Evolutionary conservation across 2,329 filamentous ascomycete genomes (phyloP).

Genomic region (Gyromitra esculenta): DNA sequence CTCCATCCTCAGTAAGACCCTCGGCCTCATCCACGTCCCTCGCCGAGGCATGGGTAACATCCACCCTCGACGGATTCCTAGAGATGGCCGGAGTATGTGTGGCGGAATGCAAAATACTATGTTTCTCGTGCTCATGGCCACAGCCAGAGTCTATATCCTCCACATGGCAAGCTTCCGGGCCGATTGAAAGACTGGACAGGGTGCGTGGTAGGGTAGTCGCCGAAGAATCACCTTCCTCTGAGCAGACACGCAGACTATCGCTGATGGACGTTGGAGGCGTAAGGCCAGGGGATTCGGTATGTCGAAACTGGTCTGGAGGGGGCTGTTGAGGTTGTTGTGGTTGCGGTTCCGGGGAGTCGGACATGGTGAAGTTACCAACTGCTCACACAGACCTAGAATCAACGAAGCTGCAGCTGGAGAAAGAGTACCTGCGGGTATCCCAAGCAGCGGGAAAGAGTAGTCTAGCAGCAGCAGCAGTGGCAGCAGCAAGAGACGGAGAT

Average conservation of each 20-base stretch:
- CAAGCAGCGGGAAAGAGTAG: constrained; percentile 8
- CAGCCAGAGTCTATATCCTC: constrained; percentile 52
- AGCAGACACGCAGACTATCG: constrained; percentile 3
- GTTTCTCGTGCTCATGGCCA: constrained; percentile 32
- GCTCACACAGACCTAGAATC: constrained; percentile 2
- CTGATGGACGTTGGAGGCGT: constrained; percentile 20
- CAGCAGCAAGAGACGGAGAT: constrained; percentile 3
- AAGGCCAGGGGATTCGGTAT: neutral
- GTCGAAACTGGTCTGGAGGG: neutral
- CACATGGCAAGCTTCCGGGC: constrained; percentile 53
- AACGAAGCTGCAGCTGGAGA: constrained; percentile 4
- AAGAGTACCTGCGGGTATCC: constrained; percentile 1
- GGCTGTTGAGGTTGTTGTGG: constrained; percentile 8
- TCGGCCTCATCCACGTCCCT: constrained; percentile 15
- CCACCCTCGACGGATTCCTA: constrained; percentile 36
- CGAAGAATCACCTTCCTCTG: constrained; percentile 9
- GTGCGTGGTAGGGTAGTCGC: constrained; percentile 30
- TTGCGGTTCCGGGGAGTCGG: constrained; percentile 29
- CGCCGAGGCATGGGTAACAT: constrained; percentile 27
- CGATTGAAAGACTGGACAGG: constrained; percentile 30
- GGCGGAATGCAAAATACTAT: constrained; percentile 45
- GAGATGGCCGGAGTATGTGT: constrained; percentile 47
- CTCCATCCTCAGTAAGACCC: constrained; percentile 11
- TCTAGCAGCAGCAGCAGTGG: neutral
- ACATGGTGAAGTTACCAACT: constrained; percentile 33